These are phyloP conservation scores for Psidium guajava DNA, from an alignment of 345 rosid species.

Conservation along the genomic window DNA sequence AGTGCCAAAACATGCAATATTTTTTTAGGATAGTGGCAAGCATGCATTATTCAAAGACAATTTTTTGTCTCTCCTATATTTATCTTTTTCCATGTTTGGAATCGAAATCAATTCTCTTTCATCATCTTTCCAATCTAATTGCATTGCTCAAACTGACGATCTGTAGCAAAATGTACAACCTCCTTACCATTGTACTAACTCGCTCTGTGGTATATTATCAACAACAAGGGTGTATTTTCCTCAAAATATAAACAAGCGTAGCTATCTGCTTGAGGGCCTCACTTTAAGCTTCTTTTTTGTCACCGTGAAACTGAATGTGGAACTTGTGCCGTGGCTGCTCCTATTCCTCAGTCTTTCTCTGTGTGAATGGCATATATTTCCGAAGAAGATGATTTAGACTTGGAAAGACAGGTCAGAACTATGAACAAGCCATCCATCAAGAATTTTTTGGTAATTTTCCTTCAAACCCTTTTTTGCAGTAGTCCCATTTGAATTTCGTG, in stretches of 20 bases:
- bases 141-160: not conserved
- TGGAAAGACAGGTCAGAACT: not conserved
- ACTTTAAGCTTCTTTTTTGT: not conserved
- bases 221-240: no score
- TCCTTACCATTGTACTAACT: not conserved
- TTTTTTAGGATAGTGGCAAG: not conserved
- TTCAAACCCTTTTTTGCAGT: not conserved
- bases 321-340: not conserved
- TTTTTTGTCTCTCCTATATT: not conserved
- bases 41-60: not conserved
- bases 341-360: not conserved
- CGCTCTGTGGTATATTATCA: not conserved
- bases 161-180: not conserved
- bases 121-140: not conserved
- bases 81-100: not conserved
- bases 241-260: not conserved
- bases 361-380: not conserved
- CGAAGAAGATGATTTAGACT: not conserved
- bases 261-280: not conserved
- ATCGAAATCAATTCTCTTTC: not conserved
- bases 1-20: not conserved
- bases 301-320: not conserved
- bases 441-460: not conserved
- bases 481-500: not conserved
- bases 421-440: not conserved